Base-by-base conservation (phyloP, 225 moss, liverwort and hornwort genomes). In the Asterella californica region DNA sequence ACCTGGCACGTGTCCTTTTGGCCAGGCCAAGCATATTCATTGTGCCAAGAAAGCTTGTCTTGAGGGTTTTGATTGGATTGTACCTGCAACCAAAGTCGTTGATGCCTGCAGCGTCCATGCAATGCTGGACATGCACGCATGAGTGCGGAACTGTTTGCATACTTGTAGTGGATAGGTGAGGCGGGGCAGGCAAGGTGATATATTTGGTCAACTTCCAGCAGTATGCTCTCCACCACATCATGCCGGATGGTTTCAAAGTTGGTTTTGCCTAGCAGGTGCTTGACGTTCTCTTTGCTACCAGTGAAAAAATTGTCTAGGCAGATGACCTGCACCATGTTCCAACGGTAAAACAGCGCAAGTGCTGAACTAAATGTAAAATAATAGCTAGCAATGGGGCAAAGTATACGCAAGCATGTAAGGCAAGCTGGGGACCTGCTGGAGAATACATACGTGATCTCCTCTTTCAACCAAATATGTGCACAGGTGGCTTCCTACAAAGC, bases 241-340 rank as follows among this genome's bases (percentile, higher is more conserved):
- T 85, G 85, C 37, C 85, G 82, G 55, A 85, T 82, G 50, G 82
- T 82, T 55, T 85, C 85, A 49, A 85, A 85, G 30, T 82, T 82
- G 19, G 82, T 79, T 42, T 85, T 63, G 38, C 79, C 82, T 12
- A 85, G 79, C 37, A 82, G 85, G 48, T 52, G 25, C 38, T 74
- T 49, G 33, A 85, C 24, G 72, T 85, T 85, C 79, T 82, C 85
- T 65, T 85, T 85, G 75, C 85, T 82, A 50, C 85, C 85, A 24
- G 85, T 85, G 78, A 85, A 85, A 42, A 85, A 85, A 60, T 85
- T 85, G 50, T 85, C 85, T n/a, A n/a, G n/a, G n/a, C n/a, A n/a
- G n/a, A n/a, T n/a, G n/a, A n/a, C n/a, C n/a, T n/a, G n/a, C n/a
- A n/a, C n/a, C n/a, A n/a, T n/a, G n/a, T n/a, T n/a, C n/a, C n/a